Percentiles rank a stretch among this genome's conserved stretches.
Evolutionary conservation across 2,329 filamentous ascomycete genomes (phyloP).

Genomic region (Diplodia corticola): DNA sequence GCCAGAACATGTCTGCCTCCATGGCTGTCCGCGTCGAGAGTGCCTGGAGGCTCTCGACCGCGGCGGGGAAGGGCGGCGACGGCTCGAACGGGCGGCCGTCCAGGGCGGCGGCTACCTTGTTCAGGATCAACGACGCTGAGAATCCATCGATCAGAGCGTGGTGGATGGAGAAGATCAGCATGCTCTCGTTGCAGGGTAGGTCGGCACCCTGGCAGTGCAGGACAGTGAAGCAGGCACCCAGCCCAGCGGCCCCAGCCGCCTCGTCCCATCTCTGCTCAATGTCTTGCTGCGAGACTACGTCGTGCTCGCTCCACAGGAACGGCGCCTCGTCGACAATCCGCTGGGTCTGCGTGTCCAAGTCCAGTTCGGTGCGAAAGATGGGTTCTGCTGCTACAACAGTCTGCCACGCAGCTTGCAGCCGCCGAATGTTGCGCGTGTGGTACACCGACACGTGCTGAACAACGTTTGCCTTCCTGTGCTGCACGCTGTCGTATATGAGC

Average conservation of each 20-base stretch:
- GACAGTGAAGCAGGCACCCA: not conserved
- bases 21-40: too few relatives aligned
- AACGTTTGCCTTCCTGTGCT: not conserved
- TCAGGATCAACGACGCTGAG: not conserved
- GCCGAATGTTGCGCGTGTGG: not conserved
- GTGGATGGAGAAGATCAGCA: not conserved
- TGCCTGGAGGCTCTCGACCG: not conserved
- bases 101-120: not conserved
- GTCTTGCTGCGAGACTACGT: not conserved
- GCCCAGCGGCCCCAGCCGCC: not conserved
- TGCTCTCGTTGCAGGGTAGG: not conserved
- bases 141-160: constrained; percentile 8
- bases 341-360: not conserved
- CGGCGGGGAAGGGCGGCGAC: not conserved
- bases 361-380: not conserved
- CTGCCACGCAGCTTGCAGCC: not conserved
- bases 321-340: not conserved
- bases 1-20: constrained; percentile 2
- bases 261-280: not conserved
- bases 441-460: not conserved
- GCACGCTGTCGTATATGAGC: not conserved
- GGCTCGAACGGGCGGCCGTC: not conserved
- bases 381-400: not conserved
- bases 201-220: not conserved
- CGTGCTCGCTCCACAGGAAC: not conserved